Conservation (phyloP, 805 yeast genomes). For the Saccharomycopsis javanensis region DNA sequence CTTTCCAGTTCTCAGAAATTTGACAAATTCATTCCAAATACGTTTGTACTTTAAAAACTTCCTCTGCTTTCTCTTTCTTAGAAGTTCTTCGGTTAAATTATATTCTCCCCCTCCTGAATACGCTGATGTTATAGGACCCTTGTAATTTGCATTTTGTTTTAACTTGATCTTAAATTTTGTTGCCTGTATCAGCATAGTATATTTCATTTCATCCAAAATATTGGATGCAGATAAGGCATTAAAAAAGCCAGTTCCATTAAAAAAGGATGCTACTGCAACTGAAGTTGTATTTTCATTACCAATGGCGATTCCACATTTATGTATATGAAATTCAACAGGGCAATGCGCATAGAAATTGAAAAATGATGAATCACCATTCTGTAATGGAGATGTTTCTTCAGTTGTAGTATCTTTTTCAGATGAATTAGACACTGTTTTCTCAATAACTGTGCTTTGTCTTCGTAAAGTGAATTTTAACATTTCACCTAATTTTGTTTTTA, state of each 20-base stretch:
- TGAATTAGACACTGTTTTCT: neutral
- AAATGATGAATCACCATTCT: neutral
- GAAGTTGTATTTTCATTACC: conserved; percentile 79
- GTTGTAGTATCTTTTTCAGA: neutral
- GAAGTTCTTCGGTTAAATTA: conserved; percentile 22
- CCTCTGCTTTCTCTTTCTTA: conserved; percentile 17
- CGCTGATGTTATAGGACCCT: conserved; percentile 25
- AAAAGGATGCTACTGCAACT: conserved; percentile 52
- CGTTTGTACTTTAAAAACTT: conserved; percentile 17
- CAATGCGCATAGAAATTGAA: conserved; percentile 26
- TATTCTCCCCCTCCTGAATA: conserved; percentile 22
- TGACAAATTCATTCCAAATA: conserved; percentile 20
- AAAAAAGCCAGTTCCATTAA: conserved; percentile 41
- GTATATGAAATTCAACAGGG: conserved; percentile 55
- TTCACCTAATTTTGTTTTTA: conserved; percentile 2
- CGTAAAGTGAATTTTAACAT: neutral
- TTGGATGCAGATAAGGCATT: conserved; percentile 46
- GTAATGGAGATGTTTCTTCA: neutral
- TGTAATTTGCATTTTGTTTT: conserved; percentile 63
- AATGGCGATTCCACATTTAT: conserved; percentile 61
- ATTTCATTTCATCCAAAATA: conserved; percentile 46
- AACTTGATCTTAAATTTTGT: conserved; percentile 49
- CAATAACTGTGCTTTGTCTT: neutral
- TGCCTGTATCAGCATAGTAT: conserved; percentile 35
- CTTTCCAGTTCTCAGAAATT: conserved; percentile 21